Percentiles rank a stretch among this genome's conserved stretches.
These are phyloP conservation scores for Colletotrichum brevisporum DNA, from an alignment of 2,329 filamentous ascomycete genomes.

Conservation along the genomic window DNA sequence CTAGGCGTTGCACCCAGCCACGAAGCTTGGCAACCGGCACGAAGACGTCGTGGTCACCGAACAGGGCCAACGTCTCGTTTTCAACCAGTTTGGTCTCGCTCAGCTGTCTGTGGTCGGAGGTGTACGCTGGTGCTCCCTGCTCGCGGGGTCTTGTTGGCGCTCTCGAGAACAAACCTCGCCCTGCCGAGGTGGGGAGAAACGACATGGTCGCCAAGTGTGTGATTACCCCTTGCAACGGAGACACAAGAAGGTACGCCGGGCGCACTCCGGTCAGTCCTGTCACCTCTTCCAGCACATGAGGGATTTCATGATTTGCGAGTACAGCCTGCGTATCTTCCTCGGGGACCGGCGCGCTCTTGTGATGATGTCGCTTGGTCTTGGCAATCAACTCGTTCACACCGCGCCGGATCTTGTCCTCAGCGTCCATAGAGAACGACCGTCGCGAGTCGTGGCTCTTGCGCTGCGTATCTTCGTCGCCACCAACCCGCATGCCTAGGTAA, in stretches of 20 bases:
- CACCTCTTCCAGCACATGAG: conserved; percentile 49
- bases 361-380: conserved; percentile 52
- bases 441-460: conserved; percentile 57
- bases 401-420: conserved; percentile 62
- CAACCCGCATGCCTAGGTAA: conserved; percentile 61
- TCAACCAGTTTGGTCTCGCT: conserved; percentile 70
- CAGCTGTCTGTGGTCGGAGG: conserved; percentile 24
- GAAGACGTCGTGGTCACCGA: conserved; percentile 82
- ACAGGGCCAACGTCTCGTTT: conserved; percentile 77
- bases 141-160: conserved; percentile 18
- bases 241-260: conserved; percentile 75
- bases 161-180: conserved; percentile 41
- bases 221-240: conserved; percentile 73
- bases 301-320: conserved; percentile 44
- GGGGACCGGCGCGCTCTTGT: conserved; percentile 23
- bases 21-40: conserved; percentile 75
- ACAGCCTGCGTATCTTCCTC: conserved; percentile 41
- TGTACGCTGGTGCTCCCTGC: conserved; percentile 33
- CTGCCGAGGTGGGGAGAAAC: conserved; percentile 54
- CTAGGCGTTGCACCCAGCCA: conserved; percentile 74
- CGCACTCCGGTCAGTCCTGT: conserved; percentile 53
- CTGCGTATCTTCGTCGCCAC: conserved; percentile 61
- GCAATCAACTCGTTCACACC: conserved; percentile 64
- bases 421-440: conserved; percentile 57
- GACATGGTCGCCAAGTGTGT: conserved; percentile 75